phyloP scores from a whole-genome alignment of 257 asterid species.

The Solanum sitiens region DNA sequence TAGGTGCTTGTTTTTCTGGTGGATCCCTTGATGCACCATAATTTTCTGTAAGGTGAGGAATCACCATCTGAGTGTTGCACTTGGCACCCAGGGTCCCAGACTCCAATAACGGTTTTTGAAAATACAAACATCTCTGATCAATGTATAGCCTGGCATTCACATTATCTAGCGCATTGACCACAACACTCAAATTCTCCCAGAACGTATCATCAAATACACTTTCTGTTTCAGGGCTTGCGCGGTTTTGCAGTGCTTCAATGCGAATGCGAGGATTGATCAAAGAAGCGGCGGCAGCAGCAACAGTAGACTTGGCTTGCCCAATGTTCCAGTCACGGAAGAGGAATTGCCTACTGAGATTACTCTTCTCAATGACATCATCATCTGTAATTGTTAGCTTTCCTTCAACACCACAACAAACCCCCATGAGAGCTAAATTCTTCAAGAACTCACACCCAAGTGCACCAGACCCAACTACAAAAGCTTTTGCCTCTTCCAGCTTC shows the following conservation, averaged over 20 bases:
- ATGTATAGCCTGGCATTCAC: constrained; percentile 92
- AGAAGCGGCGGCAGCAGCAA: constrained; percentile 77
- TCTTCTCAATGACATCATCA: constrained; percentile 93
- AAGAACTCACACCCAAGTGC: constrained; percentile 93
- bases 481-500: constrained; percentile 68
- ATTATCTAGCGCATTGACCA: constrained; percentile 87
- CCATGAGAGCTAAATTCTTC: constrained; percentile 89
- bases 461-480: constrained; percentile 90
- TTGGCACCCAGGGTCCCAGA: constrained; percentile 92
- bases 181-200: constrained; percentile 78
- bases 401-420: constrained; percentile 66
- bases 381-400: constrained; percentile 81
- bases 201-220: constrained; percentile 73
- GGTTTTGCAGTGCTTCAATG: constrained; percentile 88
- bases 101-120: constrained; percentile 85
- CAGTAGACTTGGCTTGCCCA: constrained; percentile 90
- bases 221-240: constrained; percentile 84
- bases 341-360: constrained; percentile 96
- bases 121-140: constrained; percentile 89
- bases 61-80: constrained; percentile 89
- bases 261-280: constrained; percentile 55
- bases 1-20: constrained; percentile 95
- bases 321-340: constrained; percentile 93
- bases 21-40: constrained; percentile 96
- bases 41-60: constrained; percentile 85